Base-by-base conservation (phyloP, 2,329 filamentous ascomycete genomes). In the Hypoxylon rubiginosum region DNA sequence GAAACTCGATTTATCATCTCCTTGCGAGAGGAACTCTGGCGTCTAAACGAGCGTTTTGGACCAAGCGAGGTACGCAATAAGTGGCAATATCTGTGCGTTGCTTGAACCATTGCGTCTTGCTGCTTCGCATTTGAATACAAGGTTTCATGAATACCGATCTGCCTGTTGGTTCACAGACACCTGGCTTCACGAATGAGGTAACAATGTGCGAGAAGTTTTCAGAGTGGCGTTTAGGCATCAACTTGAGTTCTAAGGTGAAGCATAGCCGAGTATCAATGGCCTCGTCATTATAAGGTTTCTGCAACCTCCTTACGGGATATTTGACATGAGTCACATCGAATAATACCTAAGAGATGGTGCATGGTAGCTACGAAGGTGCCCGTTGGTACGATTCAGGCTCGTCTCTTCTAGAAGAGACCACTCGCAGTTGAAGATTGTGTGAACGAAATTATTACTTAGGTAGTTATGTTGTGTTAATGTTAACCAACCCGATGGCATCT, bases 191-290 rank as follows among this genome's bases (percentile, higher is more conserved):
- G 24, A 9, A 19, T 61, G 19, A 58, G 58, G 58, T 58, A 55
- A 13, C 45, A 63, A 61, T 39, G 39, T 19, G 39, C 15, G 26
- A 57, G 9, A 36, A 13, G n/a, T 17, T 24, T 55, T 26, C 39
- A 45, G 19, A 26, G 51, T 65, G 51, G 39, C 48, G 13, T 54
- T 66, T 51, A 50, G 62, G 64, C 52, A 63, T 57, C 64, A 64
- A 63, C 48, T 58, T 24, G 39, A 54, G 36, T 43, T 55, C 15
- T 36, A n/a, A 36, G 30, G 15, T 39, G 46, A 58, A 60, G 57
- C 28, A 43, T 53, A 54, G 10, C 46, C 48, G 52, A 30, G 48
- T 21, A 48, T 58, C 30, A 52, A 53, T 52, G 36, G 55, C 45
- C 28, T 48, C 19, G 32, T 43, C 15, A 19, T n/a, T 41, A 5